Evolutionary conservation across 2,329 filamentous ascomycete genomes (phyloP).

Genomic region (Colletotrichum sp.): DNA sequence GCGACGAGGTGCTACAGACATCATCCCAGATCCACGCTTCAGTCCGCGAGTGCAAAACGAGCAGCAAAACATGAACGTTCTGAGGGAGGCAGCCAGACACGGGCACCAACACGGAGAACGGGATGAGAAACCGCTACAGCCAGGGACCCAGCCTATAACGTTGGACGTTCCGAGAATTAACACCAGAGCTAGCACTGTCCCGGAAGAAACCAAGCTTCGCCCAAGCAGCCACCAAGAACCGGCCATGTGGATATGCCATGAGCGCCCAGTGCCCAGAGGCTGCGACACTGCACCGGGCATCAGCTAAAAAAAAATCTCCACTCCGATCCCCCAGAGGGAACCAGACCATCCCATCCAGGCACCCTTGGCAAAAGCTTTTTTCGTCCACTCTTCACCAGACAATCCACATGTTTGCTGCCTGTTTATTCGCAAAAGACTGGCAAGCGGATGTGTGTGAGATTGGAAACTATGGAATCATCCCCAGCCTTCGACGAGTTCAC

Average conservation of each 20-base stretch:
- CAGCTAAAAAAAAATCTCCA: neutral
- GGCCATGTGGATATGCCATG: neutral
- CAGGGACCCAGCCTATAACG: neutral
- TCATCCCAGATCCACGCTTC: neutral
- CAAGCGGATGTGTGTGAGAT: neutral
- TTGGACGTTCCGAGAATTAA: neutral
- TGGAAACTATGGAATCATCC: neutral
- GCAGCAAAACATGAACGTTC: neutral
- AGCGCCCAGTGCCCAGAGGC: neutral
- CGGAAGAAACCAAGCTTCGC: neutral
- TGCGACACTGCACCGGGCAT: neutral
- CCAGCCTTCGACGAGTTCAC: neutral
- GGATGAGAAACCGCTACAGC: neutral
- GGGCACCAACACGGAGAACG: neutral
- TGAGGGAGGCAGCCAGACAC: slow-evolving; percentile 7
- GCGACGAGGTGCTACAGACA: neutral
- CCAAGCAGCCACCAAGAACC: neutral
- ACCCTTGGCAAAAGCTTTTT: slow-evolving; percentile 22
- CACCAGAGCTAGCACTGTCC: neutral
- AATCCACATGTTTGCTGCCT: neutral
- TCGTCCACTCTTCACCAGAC: neutral
- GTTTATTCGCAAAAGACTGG: neutral
- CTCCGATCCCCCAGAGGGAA: neutral
- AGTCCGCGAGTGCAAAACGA: neutral
- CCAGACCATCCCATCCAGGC: neutral